Conservation (phyloP, 2,329 filamentous ascomycete genomes). For the Verruconis gallopava region DNA sequence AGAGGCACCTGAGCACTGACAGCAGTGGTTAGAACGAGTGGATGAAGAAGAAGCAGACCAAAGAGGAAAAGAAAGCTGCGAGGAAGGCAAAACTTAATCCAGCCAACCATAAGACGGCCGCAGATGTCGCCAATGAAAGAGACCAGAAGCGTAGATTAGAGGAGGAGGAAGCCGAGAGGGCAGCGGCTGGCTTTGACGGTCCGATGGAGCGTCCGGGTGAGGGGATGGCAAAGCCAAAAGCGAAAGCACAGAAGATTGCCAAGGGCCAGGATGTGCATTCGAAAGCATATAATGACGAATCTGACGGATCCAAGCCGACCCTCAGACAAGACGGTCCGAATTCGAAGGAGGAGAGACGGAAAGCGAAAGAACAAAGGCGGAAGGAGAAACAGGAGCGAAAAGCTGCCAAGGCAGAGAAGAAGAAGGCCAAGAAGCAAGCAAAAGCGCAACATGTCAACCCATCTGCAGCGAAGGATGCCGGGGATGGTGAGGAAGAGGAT, state of each 20-base stretch:
- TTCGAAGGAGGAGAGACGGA: slow-evolving; percentile 15
- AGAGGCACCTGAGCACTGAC: slow-evolving; percentile 1
- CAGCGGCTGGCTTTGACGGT: slow-evolving; percentile 23
- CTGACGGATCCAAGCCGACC: slow-evolving; percentile 13
- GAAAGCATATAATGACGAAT: slow-evolving; percentile 14
- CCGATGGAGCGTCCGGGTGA: slow-evolving; percentile 22
- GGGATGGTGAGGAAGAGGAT: slow-evolving; percentile 18
- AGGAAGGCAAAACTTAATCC: slow-evolving; percentile 85
- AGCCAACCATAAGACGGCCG: slow-evolving; percentile 77
- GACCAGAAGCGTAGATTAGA: slow-evolving; percentile 60
- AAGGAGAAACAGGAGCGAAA: slow-evolving; percentile 25
- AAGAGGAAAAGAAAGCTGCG: slow-evolving; percentile 69
- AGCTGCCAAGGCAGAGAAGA: slow-evolving; percentile 22
- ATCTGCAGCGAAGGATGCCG: slow-evolving; percentile 14
- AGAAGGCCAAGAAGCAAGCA: slow-evolving; percentile 22
- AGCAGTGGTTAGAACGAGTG: slow-evolving; percentile 80
- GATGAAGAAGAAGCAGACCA: slow-evolving; percentile 90
- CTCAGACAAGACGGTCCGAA: neutral
- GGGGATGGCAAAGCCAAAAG: slow-evolving; percentile 18
- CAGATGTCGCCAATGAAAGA: slow-evolving; percentile 86
- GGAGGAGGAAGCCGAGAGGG: slow-evolving; percentile 36
- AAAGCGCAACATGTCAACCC: slow-evolving; percentile 19
- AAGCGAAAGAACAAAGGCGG: slow-evolving; percentile 30
- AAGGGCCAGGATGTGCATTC: slow-evolving; percentile 11
- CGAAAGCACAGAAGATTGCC: slow-evolving; percentile 32